A percentile compares a stretch with the other conserved stretches of the same genome.
phyloP scores from a whole-genome alignment of 257 asterid genomes.

The Solanum verrucosum region DNA sequence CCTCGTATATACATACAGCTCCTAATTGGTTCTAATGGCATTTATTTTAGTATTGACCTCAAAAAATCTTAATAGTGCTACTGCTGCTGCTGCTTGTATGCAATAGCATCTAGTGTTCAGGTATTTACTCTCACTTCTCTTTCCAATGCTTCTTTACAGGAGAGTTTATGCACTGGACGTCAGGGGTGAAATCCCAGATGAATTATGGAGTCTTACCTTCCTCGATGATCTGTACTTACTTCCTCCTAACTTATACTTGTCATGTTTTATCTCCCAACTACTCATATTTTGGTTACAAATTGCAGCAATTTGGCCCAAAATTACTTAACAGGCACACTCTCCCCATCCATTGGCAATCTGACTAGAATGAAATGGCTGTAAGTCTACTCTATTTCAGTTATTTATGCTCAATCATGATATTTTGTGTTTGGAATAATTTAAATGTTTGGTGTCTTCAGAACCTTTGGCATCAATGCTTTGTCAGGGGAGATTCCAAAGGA shows the following conservation, averaged over 20 bases:
- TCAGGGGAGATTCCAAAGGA: constrained; percentile 70
- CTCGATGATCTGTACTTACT: constrained; percentile 29
- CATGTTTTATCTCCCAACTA: neutral
- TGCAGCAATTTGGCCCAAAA: constrained; percentile 53
- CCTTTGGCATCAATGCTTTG: constrained; percentile 41
- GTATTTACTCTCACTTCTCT: neutral
- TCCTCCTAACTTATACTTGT: neutral
- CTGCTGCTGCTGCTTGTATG: neutral
- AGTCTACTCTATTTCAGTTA: constrained; percentile 1
- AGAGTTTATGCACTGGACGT: constrained; percentile 35
- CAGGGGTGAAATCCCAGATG: constrained; percentile 36
- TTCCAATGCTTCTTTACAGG: constrained; percentile 19
- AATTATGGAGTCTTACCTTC: constrained; percentile 51
- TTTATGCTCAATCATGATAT: neutral
- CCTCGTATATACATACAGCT: neutral
- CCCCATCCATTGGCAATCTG: constrained; percentile 47
- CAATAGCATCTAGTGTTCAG: neutral
- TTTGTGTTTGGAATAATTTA: neutral
- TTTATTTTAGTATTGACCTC: neutral
- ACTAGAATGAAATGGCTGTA: constrained; percentile 64
- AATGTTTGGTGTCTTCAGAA: constrained; percentile 22
- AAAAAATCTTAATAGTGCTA: neutral
- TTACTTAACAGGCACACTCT: constrained; percentile 50
- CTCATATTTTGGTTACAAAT: neutral
- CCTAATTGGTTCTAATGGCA: neutral